Conservation (phyloP, 495 filamentous ascomycete genomes). For the Neurospora tetraspora region DNA sequence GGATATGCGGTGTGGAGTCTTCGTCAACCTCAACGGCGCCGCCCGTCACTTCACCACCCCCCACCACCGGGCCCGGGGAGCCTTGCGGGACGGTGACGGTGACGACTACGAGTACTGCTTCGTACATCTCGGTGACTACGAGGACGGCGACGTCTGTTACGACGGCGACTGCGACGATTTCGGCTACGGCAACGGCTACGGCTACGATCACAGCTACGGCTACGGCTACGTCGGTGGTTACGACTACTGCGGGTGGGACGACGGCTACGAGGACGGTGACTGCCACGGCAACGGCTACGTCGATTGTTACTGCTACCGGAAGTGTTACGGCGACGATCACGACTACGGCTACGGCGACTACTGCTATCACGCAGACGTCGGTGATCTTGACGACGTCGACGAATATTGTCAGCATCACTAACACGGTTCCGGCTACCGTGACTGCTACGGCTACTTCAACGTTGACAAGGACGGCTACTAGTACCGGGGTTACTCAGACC, state of each 20-base stretch:
- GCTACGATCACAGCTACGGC: neutral
- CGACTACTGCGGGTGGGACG: neutral
- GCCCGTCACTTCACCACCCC: neutral
- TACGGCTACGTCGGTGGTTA: neutral
- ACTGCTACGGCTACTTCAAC: slow-evolving; percentile 6
- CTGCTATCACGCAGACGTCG: slow-evolving; percentile 12
- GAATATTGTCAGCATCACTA: slow-evolving; percentile 17
- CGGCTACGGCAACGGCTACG: neutral
- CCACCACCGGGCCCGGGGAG: neutral
- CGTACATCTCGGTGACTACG: slow-evolving; percentile 4
- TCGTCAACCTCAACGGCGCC: neutral
- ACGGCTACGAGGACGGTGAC: neutral
- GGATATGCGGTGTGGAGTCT: slow-evolving; percentile 15
- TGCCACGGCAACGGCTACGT: neutral
- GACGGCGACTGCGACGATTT: neutral
- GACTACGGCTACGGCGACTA: slow-evolving; percentile 6
- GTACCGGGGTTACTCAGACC: neutral
- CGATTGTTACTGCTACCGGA: no score
- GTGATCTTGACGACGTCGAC: slow-evolving; percentile 13
- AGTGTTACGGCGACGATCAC: neutral
- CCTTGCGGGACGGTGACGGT: neutral
- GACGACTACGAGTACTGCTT: slow-evolving; percentile 4
- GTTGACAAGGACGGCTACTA: neutral
- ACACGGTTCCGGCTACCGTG: slow-evolving; percentile 7
- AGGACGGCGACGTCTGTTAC: neutral